Conservation (phyloP, 2,329 filamentous ascomycete genomes). For the Diaporthe vexans region DNA sequence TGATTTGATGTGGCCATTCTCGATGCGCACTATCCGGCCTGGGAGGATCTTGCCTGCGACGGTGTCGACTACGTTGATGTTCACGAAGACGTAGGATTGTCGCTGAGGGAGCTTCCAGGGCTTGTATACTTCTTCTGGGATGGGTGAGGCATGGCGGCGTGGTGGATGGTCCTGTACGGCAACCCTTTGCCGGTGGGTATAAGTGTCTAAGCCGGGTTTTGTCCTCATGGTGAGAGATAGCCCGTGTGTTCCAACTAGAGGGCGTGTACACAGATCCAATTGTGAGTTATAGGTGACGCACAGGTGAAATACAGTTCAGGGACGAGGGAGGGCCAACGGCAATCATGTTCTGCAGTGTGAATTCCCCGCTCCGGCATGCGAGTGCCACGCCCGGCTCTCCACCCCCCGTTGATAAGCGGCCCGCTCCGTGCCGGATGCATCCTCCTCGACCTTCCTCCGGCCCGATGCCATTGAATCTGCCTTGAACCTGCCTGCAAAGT, state of each 20-base stretch:
- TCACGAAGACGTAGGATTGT: conserved; percentile 54
- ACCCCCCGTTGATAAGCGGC: conserved; percentile 21
- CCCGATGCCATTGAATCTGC: not conserved
- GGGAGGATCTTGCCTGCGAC: conserved; percentile 50
- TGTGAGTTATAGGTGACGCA: not conserved
- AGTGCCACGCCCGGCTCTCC: not conserved
- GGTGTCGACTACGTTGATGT: conserved; percentile 60
- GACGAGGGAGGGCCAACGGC: too few species aligned
- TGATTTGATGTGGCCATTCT: conserved; percentile 52
- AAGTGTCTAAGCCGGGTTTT: not conserved
- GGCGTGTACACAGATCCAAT: not conserved
- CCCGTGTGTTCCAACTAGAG: not conserved
- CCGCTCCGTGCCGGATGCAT: conserved; percentile 6
- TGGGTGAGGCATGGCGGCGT: not conserved
- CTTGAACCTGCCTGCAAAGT: too few species aligned
- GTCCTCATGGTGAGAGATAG: not conserved
- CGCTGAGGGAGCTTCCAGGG: conserved; percentile 53
- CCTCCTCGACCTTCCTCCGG: not conserved
- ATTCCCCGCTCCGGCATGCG: conserved; percentile 8
- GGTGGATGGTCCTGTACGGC: not conserved
- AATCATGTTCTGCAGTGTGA: not conserved
- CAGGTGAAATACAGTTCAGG: not conserved
- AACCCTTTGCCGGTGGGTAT: not conserved
- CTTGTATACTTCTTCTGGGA: conserved; percentile 47
- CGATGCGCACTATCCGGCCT: conserved; percentile 51